Percentiles rank a stretch among this genome's conserved stretches.
phyloP scores from a whole-genome alignment of 345 rosid genomes.

The Boechera divaricarpa region DNA sequence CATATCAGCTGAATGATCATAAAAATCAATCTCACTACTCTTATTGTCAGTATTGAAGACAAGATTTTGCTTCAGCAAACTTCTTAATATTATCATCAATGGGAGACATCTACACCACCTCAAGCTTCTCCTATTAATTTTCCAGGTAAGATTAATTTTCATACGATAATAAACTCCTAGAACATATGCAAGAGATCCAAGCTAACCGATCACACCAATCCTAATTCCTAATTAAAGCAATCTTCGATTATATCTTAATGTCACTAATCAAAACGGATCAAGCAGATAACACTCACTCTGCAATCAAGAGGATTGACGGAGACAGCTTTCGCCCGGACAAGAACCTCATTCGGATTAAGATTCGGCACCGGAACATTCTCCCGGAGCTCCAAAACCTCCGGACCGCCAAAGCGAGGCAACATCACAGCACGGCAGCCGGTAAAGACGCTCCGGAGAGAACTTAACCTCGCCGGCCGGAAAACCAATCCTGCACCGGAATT shows the following conservation, averaged over 20 bases:
- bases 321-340: conserved; percentile 85
- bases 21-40: conserved; percentile 2
- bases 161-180: neutral
- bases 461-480: conserved; percentile 35
- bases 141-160: too few species aligned
- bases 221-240: neutral
- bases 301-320: conserved; percentile 93
- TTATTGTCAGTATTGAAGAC: neutral
- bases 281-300: conserved; percentile 59
- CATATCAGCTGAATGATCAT: conserved; percentile 10
- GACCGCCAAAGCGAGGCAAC: conserved; percentile 89
- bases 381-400: conserved; percentile 84
- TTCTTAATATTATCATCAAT: neutral
- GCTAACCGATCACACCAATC: conserved; percentile 1
- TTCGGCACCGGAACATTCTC: conserved; percentile 73
- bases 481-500: conserved; percentile 6
- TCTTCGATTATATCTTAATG: conserved; percentile 19
- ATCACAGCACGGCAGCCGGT: conserved; percentile 86
- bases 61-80: neutral
- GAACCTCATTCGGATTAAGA: conserved; percentile 77
- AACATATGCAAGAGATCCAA: conserved; percentile 10
- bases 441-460: conserved; percentile 52
- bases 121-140: too few species aligned
- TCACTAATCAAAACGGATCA: conserved; percentile 23
- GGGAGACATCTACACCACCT: neutral